Conservation (phyloP, 1,284 basidiomycete genomes). For the Chiua sp. region DNA sequence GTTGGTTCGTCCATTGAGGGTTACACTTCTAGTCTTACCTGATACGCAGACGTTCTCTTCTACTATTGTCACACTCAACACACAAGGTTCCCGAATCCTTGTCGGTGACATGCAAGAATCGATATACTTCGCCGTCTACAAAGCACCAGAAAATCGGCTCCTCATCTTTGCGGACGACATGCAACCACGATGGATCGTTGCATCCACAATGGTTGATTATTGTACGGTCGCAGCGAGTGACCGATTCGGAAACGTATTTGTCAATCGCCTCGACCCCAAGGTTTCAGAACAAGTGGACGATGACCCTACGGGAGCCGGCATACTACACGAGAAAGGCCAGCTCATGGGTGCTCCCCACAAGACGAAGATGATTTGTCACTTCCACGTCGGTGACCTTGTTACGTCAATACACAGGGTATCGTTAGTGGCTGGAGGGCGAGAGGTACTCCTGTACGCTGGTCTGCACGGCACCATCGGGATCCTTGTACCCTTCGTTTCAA, state of each 20-base stretch:
- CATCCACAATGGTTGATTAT: constrained; percentile 94
- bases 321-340: constrained; percentile 93
- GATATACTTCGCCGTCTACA: constrained; percentile 90
- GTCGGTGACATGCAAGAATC: constrained; percentile 99
- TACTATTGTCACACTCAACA: constrained; percentile 86
- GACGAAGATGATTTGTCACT: constrained; percentile 88
- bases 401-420: constrained; percentile 92
- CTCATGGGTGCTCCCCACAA: constrained; percentile 98
- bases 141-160: constrained; percentile 92
- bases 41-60: constrained; percentile 75
- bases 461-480: constrained; percentile 95
- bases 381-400: constrained; percentile 93
- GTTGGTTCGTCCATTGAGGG: constrained; percentile 47
- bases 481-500: constrained; percentile 93
- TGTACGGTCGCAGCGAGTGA: constrained; percentile 94
- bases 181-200: constrained; percentile 91
- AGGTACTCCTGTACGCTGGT: constrained; percentile 94
- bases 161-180: constrained; percentile 96
- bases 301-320: constrained; percentile 95
- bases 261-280: constrained; percentile 87
- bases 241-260: constrained; percentile 96
- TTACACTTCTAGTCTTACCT: constrained; percentile 16
- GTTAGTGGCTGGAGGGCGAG: constrained; percentile 93
- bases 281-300: constrained; percentile 95
- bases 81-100: constrained; percentile 93